Evolutionary conservation across 73 alveolate species (phyloP), one percentile per base, ranked within the genome.

Genomic region (Symbiodinium pilosum): DNA sequence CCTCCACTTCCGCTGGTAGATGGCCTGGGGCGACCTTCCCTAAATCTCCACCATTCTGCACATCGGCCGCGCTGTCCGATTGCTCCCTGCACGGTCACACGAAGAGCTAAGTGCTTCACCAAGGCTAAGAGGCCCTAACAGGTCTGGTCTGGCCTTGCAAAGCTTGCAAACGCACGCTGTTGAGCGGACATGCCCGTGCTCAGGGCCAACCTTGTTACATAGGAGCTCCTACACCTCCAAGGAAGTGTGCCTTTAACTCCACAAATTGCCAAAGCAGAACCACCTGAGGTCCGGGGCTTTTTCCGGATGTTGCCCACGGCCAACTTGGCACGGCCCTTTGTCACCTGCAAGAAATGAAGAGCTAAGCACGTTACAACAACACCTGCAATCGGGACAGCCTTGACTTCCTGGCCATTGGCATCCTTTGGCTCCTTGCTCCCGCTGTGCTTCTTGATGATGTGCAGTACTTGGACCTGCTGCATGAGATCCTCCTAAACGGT

Each of bases 261-360:
- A n/a, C n/a, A n/a, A n/a, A n/a, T n/a, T n/a, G 71, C 30, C 21
- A 21, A 21, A 21, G 30, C 71, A 52, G 71, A 52, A 21, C 71
- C 30, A 21, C 30, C 30, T 12, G 71, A 20, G 16, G 87, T 88
- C 77, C 32, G 41, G 32, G n/a, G 14, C 97, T 91, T 91, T 81
- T 91, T 91, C 75, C 97, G 87, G 38, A 91, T 91, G 56, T 91
- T 91, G 81, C 81, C 97, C 89, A 91, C 83, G 39, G 97, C 87
- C 97, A 91, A 40, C 88, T 91, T 91, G 30, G 97, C 97, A 30
- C 97, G 87, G 40, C 97, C 97, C n/a, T 68, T 71, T 75, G 89
- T 91, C 21, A 43, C 97, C 97, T 91, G 75, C 47, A 24, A 69
- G 11, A 59, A 59, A 6, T 5, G 85, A 30, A 32, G 2, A n/a